Evolutionary conservation across 2,329 filamentous ascomycete genomes (phyloP).

Genomic region (Cylindrodendrum hubeiense): DNA sequence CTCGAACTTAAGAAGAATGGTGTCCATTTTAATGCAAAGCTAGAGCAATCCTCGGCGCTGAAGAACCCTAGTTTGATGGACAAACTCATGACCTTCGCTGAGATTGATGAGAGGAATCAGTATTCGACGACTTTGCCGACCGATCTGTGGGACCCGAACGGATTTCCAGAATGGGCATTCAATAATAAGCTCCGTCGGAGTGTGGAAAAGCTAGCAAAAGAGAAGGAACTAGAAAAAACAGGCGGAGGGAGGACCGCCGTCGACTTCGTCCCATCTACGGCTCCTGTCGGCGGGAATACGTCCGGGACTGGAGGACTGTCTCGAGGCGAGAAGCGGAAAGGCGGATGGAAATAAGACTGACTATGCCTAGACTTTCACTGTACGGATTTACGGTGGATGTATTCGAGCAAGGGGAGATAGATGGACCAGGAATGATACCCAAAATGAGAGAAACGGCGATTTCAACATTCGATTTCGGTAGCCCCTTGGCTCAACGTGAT

Average conservation of each 20-base stretch:
- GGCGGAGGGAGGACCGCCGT: conserved; percentile 57
- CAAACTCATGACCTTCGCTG: conserved; percentile 78
- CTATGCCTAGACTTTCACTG: neutral
- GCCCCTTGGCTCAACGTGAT: conserved; percentile 26
- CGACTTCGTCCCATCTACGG: conserved; percentile 62
- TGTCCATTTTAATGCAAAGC: conserved; percentile 82
- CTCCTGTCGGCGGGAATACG: conserved; percentile 35
- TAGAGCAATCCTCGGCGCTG: conserved; percentile 75
- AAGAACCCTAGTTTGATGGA: conserved; percentile 79
- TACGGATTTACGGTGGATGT: conserved; percentile 1
- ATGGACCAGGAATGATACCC: conserved; percentile 11
- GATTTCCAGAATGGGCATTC: conserved; percentile 68
- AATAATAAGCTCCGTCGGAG: conserved; percentile 62
- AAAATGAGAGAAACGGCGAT: conserved; percentile 23
- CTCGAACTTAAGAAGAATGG: conserved; percentile 81
- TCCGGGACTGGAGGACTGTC: conserved; percentile 38
- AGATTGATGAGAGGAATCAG: conserved; percentile 63
- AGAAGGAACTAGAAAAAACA: conserved; percentile 58
- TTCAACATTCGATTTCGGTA: conserved; percentile 29
- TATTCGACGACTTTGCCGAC: conserved; percentile 73
- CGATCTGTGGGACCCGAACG: conserved; percentile 69
- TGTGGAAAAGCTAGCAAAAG: conserved; percentile 60
- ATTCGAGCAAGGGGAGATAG: conserved; percentile 7
- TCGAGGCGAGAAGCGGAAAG: conserved; percentile 50
- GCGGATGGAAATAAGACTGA: conserved; percentile 47